A percentile compares a stretch with the other conserved stretches of the same genome.
Evolutionary conservation across 2,329 filamentous ascomycete species (phyloP).

Genomic region (Talaromyces marneffei): DNA sequence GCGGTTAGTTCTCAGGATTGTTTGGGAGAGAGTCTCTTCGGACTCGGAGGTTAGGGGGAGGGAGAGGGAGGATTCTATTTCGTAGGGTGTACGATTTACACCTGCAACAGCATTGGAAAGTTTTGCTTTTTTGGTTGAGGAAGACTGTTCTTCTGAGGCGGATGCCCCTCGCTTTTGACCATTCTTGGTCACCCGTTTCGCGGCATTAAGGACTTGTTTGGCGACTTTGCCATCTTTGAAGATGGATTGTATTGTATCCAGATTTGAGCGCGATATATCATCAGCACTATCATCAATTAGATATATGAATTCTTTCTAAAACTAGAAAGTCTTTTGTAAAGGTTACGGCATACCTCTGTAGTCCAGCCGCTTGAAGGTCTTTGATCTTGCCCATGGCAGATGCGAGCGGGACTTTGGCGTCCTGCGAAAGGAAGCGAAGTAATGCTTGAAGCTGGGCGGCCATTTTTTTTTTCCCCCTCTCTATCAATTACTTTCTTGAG

Average conservation of each 20-base stretch:
- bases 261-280: constrained; percentile 45
- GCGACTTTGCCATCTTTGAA: constrained; percentile 50
- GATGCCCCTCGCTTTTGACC: constrained; percentile 48
- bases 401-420: constrained; percentile 52
- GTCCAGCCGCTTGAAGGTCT: constrained; percentile 46
- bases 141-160: constrained; percentile 20
- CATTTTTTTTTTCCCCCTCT: constrained; percentile 15
- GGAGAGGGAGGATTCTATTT: constrained; percentile 30
- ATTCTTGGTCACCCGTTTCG: constrained; percentile 40
- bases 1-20: constrained; percentile 65
- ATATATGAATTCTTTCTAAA: neutral
- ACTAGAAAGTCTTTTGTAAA: neutral
- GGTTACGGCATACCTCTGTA: constrained; percentile 33
- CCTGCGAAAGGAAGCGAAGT: constrained; percentile 54
- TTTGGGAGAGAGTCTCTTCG: constrained; percentile 55
- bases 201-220: constrained; percentile 53
- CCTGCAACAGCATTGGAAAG: constrained; percentile 7
- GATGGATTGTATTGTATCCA: constrained; percentile 39
- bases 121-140: constrained; percentile 35
- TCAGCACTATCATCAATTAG: constrained; percentile 25
- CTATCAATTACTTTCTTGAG: no score
- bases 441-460: constrained; percentile 37
- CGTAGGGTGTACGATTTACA: constrained; percentile 22
- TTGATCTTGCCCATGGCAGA: constrained; percentile 51
- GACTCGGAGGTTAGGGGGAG: constrained; percentile 33